These are phyloP conservation scores for Thyridium curvatum DNA, from an alignment of 2,329 filamentous ascomycete genomes.

Conservation along the genomic window DNA sequence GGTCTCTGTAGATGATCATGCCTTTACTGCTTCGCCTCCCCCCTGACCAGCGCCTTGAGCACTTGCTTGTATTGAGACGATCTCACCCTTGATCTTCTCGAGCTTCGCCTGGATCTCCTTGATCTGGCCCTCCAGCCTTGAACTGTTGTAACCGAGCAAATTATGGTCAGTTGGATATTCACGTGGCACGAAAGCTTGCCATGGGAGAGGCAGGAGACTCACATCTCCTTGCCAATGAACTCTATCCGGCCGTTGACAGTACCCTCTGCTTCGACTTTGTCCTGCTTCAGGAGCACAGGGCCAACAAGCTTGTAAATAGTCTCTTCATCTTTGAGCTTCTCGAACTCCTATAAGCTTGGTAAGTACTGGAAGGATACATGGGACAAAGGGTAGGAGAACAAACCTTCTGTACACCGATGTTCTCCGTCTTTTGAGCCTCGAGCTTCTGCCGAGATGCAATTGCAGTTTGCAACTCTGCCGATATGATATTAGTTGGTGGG, in stretches of 20 bases:
- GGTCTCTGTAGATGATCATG: slow-evolving; percentile 16
- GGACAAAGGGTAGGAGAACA: slow-evolving; percentile 6
- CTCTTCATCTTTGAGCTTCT: slow-evolving; percentile 68
- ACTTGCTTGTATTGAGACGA: slow-evolving; percentile 48
- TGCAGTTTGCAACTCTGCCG: slow-evolving; percentile 67
- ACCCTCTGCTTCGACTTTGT: slow-evolving; percentile 81
- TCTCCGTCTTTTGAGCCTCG: slow-evolving; percentile 91
- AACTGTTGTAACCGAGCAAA: slow-evolving; percentile 9
- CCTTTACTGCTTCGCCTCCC: slow-evolving; percentile 18
- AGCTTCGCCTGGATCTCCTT: slow-evolving; percentile 49
- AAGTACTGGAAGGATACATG: no score
- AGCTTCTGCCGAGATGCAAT: slow-evolving; percentile 83
- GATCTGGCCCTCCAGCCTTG: slow-evolving; percentile 42
- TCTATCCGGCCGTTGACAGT: slow-evolving; percentile 87
- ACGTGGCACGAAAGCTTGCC: background rate
- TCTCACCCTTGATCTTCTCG: slow-evolving; percentile 53
- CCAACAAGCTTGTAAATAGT: slow-evolving; percentile 95
- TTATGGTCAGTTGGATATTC: background rate
- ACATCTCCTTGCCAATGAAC: slow-evolving; percentile 94
- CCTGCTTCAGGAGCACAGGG: slow-evolving; percentile 89
- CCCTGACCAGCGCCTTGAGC: slow-evolving; percentile 34
- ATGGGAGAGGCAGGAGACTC: slow-evolving; percentile 27
- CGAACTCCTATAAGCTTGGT: slow-evolving; percentile 82
- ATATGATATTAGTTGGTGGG: slow-evolving; percentile 1
- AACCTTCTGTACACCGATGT: slow-evolving; percentile 78